These are phyloP conservation scores for Tulasnella sp. DNA, from an alignment of 768 basidiomycete species.

Conservation along the genomic window DNA sequence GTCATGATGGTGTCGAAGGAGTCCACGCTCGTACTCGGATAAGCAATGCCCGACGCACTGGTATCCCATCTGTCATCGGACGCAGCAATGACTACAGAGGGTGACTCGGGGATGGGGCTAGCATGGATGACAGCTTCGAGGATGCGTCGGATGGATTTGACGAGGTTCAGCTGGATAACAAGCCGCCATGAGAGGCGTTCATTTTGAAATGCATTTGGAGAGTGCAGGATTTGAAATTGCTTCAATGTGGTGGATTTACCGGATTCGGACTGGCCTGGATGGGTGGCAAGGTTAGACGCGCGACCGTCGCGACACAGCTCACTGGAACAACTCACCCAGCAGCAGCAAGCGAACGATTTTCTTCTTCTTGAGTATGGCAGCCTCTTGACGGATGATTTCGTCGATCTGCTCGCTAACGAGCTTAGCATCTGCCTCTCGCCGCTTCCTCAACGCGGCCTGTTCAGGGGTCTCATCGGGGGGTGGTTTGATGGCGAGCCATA, in stretches of 20 bases:
- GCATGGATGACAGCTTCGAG: conserved; percentile 41
- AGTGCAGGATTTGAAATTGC: conserved; percentile 53
- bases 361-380: conserved; percentile 35
- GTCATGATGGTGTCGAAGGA: not conserved
- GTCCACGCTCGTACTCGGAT: conserved; percentile 7
- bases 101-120: conserved; percentile 17
- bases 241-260: conserved; percentile 70
- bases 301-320: not conserved
- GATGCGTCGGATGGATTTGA: conserved; percentile 46
- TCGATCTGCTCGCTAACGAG: conserved; percentile 62
- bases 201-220: conserved; percentile 45
- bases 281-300: not conserved
- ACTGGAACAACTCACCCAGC: conserved; percentile 32
- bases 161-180: conserved; percentile 58
- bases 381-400: conserved; percentile 52
- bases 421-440: conserved; percentile 52
- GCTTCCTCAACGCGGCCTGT: conserved; percentile 43
- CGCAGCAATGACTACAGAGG: not conserved
- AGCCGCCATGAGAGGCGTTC: conserved; percentile 50
- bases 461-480: conserved; percentile 45
- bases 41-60: conserved; percentile 6
- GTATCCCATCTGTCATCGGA: conserved; percentile 15
- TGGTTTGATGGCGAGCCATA: conserved; percentile 32
- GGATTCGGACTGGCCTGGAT: conserved; percentile 44
- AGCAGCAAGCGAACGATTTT: conserved; percentile 55